Conservation (phyloP, 208 protist genomes). For the Wallacemonas collosoma region DNA sequence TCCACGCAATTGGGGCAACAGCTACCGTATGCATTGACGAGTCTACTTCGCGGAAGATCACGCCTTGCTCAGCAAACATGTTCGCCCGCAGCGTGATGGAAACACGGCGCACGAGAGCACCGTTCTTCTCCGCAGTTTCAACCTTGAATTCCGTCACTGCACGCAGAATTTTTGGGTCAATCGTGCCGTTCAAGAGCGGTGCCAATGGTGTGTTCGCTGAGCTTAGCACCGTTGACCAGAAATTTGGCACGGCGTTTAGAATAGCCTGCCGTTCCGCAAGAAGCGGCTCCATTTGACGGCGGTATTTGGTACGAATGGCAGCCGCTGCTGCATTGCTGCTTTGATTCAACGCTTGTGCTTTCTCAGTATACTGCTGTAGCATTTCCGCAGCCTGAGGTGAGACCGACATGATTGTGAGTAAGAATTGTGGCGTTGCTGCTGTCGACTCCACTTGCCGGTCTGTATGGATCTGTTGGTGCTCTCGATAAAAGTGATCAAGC, state of each 20-base stretch:
- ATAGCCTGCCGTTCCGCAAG: constrained; percentile 49
- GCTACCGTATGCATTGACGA: constrained; percentile 50
- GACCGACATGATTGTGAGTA: neutral
- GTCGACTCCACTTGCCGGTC: constrained; percentile 12
- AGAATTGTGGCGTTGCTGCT: neutral
- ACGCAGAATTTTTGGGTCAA: constrained; percentile 80
- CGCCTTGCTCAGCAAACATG: constrained; percentile 71
- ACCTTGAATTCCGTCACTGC: constrained; percentile 71
- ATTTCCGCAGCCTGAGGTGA: constrained; percentile 23
- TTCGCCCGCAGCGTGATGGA: constrained; percentile 57
- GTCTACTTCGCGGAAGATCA: constrained; percentile 62
- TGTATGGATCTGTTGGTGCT: too few relatives aligned
- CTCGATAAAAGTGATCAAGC: neutral
- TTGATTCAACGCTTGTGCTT: constrained; percentile 1
- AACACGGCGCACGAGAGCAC: constrained; percentile 50
- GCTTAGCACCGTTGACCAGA: constrained; percentile 64
- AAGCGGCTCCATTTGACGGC: constrained; percentile 59
- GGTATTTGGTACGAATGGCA: constrained; percentile 32
- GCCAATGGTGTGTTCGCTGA: constrained; percentile 43
- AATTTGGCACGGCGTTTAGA: constrained; percentile 48
- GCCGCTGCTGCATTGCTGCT: constrained; percentile 10
- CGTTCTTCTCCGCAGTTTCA: constrained; percentile 35
- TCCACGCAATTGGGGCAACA: constrained; percentile 70
- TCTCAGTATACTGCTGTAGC: constrained; percentile 20
- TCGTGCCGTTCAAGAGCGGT: constrained; percentile 63